A percentile compares a stretch with the other conserved stretches of the same genome.
Evolutionary conservation across 768 basidiomycete genomes (phyloP).

Genomic region (Kwoniella bestiolae): DNA sequence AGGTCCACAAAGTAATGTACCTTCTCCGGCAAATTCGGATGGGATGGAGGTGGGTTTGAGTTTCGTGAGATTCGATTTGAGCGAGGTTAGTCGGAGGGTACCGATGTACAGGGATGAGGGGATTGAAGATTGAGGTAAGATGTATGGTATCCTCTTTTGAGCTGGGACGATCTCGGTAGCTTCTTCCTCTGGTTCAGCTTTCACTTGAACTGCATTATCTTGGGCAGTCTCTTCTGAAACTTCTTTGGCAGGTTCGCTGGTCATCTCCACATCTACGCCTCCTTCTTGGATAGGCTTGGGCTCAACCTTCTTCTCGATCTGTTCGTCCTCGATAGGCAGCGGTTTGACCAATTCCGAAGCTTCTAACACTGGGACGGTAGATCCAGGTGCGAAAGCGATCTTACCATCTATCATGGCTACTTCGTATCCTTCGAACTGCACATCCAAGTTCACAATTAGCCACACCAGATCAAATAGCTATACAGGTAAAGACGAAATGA

Average conservation of each 20-base stretch:
- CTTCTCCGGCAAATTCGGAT: slow-evolving; percentile 95
- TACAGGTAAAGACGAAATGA: no score
- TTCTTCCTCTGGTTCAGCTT: slow-evolving; percentile 7
- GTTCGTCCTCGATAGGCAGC: slow-evolving; percentile 31
- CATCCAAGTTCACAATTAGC: no score
- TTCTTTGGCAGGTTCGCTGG: slow-evolving; percentile 23
- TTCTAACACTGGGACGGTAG: slow-evolving; percentile 86
- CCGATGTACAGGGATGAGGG: slow-evolving; percentile 96
- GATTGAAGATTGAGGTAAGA: slow-evolving; percentile 60
- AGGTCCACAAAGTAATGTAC: slow-evolving; percentile 79
- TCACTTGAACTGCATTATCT: slow-evolving; percentile 1
- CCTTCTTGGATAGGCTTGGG: background rate
- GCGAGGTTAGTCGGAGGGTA: slow-evolving; percentile 85
- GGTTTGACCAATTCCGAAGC: slow-evolving; percentile 57
- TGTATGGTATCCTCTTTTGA: background rate
- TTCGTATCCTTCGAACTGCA: slow-evolving; percentile 99
- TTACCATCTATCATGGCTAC: slow-evolving; percentile 89
- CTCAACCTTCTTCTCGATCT: background rate
- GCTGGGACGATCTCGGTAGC: background rate
- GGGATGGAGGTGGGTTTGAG: slow-evolving; percentile 67
- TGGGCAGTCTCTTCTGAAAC: slow-evolving; percentile 5
- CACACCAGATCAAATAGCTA: no score
- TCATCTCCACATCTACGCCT: slow-evolving; percentile 20
- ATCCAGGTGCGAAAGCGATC: slow-evolving; percentile 80
- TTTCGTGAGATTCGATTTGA: slow-evolving; percentile 77